Evolutionary conservation across 2,329 filamentous ascomycete genomes (phyloP), one percentile per base, ranked within the genome.

Genomic region (Parascedosporium putredinis): DNA sequence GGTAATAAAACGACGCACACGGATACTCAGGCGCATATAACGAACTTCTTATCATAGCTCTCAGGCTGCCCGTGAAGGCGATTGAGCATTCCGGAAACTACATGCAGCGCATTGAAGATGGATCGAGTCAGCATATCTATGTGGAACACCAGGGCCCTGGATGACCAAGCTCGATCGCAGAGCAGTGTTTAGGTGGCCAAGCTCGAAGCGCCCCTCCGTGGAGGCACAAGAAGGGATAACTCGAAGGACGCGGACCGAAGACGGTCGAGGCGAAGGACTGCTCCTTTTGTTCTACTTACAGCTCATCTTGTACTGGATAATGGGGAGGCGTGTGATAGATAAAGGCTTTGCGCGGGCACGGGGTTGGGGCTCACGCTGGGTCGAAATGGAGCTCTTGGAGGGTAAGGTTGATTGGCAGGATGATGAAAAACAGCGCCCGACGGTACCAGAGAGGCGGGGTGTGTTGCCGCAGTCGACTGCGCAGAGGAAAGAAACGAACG

Each of bases 21-120:
- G 29, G 33, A 22, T 29, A n/a, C 23, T 25, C 12, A 20, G 14
- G 31, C 10, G 43, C 22, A 47, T n/a, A n/a, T n/a, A 20, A 62
- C 73, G 62, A 72, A 94, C 88, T 98, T 98, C 72, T 95, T 95
- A 66, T 97, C 93, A 74, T 98, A 98, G 73, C 88, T 96, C 59
- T 95, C 89, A 58, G 91, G 91, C 73, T 97, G 91, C 68, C 90
- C 89, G 62, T 94, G 88, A 62, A 96, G 85, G 79, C 91, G 89
- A 73, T 91, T 95, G 61, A 96, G 77, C 88, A 96, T 95, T 64
- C 78, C 85, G 59, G 84, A 74, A 72, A 95, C 89, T 95, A n/a
- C n/a, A n/a, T n/a, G n/a, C n/a, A 54, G 40, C 16, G 14, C n/a
- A 38, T 33, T n/a, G 12, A 24, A 23, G 31, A 36, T 25, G 24